phyloP scores from a whole-genome alignment of 2,329 filamentous ascomycete genomes.

The Dendryphion nanum region DNA sequence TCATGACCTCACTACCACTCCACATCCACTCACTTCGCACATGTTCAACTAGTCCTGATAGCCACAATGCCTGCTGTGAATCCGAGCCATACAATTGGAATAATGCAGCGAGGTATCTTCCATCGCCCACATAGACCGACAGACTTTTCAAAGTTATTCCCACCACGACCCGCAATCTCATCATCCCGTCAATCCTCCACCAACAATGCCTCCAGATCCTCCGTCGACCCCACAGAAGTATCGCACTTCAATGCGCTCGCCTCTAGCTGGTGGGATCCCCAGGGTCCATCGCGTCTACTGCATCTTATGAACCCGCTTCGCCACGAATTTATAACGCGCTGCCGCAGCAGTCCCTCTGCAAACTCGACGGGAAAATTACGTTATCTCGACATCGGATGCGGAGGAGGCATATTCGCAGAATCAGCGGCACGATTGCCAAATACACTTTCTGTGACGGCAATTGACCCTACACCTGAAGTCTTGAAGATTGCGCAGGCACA shows the following conservation, averaged over 20 bases:
- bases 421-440: constrained; percentile 68
- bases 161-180: too few relatives aligned
- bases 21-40: too few relatives aligned
- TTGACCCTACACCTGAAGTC: constrained; percentile 75
- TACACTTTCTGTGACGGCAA: constrained; percentile 66
- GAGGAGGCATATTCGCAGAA: constrained; percentile 95
- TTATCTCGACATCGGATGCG: constrained; percentile 92
- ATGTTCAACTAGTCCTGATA: too few relatives aligned
- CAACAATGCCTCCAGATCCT: constrained; percentile 16
- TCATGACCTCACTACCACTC: too few relatives aligned
- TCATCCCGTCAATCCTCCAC: too few relatives aligned
- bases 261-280: constrained; percentile 94
- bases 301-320: constrained; percentile 98
- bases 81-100: too few relatives aligned
- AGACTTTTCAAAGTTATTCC: too few relatives aligned
- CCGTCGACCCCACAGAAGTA: constrained; percentile 79
- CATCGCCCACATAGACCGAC: too few relatives aligned
- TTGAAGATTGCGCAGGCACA: constrained; percentile 74
- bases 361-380: constrained; percentile 46
- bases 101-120: too few relatives aligned
- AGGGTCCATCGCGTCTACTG: constrained; percentile 85
- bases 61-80: too few relatives aligned
- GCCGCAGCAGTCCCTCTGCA: constrained; percentile 44
- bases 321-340: constrained; percentile 82
- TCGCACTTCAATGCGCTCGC: constrained; percentile 94